These are phyloP conservation scores for Sanghuangporus weigelae DNA, from an alignment of 1,284 basidiomycete species.

Conservation along the genomic window DNA sequence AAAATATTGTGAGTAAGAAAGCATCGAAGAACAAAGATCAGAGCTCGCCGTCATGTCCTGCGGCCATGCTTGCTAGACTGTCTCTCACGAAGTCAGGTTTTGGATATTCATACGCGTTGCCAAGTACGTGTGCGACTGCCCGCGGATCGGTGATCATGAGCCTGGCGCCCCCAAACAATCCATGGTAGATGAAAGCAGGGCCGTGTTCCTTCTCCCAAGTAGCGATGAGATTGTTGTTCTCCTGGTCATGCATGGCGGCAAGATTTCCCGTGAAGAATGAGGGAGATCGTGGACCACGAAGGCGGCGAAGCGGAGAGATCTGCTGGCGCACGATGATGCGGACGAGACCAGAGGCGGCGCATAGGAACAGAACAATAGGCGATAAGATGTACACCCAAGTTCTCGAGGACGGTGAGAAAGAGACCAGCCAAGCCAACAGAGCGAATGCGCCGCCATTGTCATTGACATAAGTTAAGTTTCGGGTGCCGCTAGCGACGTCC, in stretches of 20 bases:
- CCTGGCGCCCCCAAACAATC: conserved; percentile 47
- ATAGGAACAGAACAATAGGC: conserved; percentile 23
- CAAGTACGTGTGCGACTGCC: conserved; percentile 57
- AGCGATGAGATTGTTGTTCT: conserved; percentile 47
- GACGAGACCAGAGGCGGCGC: conserved; percentile 29
- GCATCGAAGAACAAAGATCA: not conserved
- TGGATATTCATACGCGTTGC: conserved; percentile 55
- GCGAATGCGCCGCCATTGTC: conserved; percentile 1
- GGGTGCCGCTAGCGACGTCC: not conserved
- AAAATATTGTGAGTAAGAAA: not conserved
- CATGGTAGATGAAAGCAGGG: conserved; percentile 47
- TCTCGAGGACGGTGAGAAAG: not conserved
- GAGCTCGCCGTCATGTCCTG: conserved; percentile 32
- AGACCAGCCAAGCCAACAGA: not conserved
- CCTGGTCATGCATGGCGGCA: conserved; percentile 49
- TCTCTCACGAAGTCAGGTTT: conserved; percentile 61
- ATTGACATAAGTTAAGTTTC: not conserved
- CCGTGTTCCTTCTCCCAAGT: conserved; percentile 47
- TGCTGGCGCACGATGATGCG: conserved; percentile 30
- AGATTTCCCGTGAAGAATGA: conserved; percentile 55
- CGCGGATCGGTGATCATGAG: conserved; percentile 57
- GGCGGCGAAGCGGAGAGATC: conserved; percentile 33
- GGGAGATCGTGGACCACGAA: conserved; percentile 34
- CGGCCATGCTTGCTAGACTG: conserved; percentile 49
- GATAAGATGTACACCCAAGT: conserved; percentile 7